phyloP scores from a whole-genome alignment of 2,329 filamentous ascomycete genomes.

The Trichoderma sp. region DNA sequence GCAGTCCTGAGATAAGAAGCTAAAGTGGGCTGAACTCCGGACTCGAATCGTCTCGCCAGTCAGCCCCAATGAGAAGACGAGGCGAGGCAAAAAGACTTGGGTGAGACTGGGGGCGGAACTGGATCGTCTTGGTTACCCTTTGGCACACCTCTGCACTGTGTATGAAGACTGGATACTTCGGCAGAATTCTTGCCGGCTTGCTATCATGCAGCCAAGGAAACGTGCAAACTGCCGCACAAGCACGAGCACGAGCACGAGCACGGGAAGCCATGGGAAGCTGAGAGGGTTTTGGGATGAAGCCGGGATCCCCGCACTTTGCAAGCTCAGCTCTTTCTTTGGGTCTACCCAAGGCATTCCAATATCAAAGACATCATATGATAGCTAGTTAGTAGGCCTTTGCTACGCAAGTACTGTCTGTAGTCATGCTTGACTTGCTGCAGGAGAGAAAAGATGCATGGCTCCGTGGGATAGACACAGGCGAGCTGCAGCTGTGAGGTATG shows the following conservation, averaged over 20 bases:
- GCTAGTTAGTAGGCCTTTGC: not conserved
- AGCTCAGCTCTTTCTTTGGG: not conserved
- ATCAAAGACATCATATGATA: not conserved
- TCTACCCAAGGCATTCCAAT: too few species aligned
- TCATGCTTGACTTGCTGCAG: not conserved
- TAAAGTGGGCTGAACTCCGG: not conserved
- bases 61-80: not conserved
- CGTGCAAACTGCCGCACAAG: not conserved
- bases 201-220: not conserved
- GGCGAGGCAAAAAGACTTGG: not conserved
- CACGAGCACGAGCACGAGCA: not conserved
- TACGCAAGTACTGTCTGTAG: not conserved
- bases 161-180: not conserved
- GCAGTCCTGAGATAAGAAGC: not conserved
- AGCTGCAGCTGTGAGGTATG: not conserved
- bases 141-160: not conserved
- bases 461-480: not conserved
- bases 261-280: not conserved
- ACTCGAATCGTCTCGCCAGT: not conserved
- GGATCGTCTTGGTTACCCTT: not conserved
- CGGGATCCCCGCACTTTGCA: slow-evolving; percentile 10
- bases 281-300: not conserved
- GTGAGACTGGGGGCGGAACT: not conserved
- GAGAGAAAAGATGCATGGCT: not conserved
- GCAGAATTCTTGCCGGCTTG: not conserved